A percentile compares a stretch with the other conserved stretches of the same genome.
Evolutionary conservation across 208 protist genomes (phyloP).

Genomic region (Novymonas esmeraldas): DNA sequence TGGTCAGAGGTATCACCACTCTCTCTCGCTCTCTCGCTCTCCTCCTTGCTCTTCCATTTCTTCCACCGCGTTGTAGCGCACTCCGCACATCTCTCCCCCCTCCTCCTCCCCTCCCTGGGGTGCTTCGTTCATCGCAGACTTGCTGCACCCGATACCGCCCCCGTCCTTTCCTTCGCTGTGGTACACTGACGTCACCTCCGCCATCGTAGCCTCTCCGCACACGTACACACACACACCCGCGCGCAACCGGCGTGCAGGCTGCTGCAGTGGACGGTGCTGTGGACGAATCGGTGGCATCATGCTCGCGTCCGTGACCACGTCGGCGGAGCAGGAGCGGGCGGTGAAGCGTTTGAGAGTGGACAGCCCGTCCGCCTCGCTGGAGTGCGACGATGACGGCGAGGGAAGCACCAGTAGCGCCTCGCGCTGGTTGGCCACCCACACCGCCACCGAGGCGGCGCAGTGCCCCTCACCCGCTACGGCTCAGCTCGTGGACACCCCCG

Average conservation of each 20-base stretch:
- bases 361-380: constrained; percentile 18
- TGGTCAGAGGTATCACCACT: too few species aligned
- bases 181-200: too few species aligned
- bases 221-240: background rate
- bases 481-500: background rate
- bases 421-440: background rate
- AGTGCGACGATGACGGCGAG: background rate
- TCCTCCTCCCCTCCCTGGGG: background rate
- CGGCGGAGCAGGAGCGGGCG: constrained; percentile 12
- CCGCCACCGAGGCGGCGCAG: background rate
- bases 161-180: too few species aligned
- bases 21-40: too few species aligned
- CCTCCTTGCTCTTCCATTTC: too few species aligned
- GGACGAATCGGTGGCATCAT: too few species aligned
- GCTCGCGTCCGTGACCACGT: constrained; percentile 4
- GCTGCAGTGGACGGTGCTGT: background rate
- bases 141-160: too few species aligned
- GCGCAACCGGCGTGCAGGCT: background rate
- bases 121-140: too few species aligned
- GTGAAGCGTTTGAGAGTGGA: constrained; percentile 30
- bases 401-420: background rate
- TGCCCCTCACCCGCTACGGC: background rate
- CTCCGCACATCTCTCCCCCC: too few species aligned
- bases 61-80: too few species aligned
- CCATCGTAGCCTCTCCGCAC: background rate